A percentile compares a stretch with the other conserved stretches of the same genome.
phyloP scores from a whole-genome alignment of 1,139 yeast genomes.

The Pichia sp. region DNA sequence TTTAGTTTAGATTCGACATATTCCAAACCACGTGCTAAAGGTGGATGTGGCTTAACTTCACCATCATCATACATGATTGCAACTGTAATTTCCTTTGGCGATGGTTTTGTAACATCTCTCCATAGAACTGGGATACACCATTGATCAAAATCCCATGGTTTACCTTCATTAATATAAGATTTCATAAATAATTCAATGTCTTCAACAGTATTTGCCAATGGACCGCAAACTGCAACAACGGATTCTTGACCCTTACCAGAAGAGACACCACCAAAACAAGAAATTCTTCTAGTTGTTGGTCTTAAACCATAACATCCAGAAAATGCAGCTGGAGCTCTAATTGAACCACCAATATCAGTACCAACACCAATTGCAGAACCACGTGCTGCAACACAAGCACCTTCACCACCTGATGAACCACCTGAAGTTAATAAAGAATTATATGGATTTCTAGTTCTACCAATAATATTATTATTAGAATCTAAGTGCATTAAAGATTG shows the following conservation, averaged over 20 bases:
- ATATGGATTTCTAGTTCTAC: conserved; percentile 48
- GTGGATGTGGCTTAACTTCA: conserved; percentile 50
- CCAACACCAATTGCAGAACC: conserved; percentile 68
- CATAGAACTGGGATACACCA: conserved; percentile 48
- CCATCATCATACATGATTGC: conserved; percentile 44
- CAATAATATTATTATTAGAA: conserved; percentile 43
- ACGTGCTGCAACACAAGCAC: conserved; percentile 58
- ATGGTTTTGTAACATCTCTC: conserved; percentile 45
- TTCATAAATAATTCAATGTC: conserved; percentile 64
- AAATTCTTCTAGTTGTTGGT: conserved; percentile 60
- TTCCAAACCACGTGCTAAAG: conserved; percentile 44
- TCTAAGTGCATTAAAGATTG: conserved; percentile 53
- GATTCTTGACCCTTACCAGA: conserved; percentile 55
- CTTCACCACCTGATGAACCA: conserved; percentile 79
- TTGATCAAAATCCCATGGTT: conserved; percentile 56
- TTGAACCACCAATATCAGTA: conserved; percentile 75
- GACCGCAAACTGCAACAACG: conserved; percentile 57
- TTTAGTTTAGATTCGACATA: conserved; percentile 35
- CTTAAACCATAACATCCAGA: conserved; percentile 63
- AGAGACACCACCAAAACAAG: conserved; percentile 45
- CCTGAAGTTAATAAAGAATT: conserved; percentile 52
- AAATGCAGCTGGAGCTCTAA: conserved; percentile 71
- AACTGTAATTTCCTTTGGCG: conserved; percentile 37
- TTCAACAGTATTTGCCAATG: conserved; percentile 54
- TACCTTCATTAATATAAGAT: conserved; percentile 49